phyloP scores from a whole-genome alignment of 2,329 filamentous ascomycete species.

The Colletotrichum theobromicola region DNA sequence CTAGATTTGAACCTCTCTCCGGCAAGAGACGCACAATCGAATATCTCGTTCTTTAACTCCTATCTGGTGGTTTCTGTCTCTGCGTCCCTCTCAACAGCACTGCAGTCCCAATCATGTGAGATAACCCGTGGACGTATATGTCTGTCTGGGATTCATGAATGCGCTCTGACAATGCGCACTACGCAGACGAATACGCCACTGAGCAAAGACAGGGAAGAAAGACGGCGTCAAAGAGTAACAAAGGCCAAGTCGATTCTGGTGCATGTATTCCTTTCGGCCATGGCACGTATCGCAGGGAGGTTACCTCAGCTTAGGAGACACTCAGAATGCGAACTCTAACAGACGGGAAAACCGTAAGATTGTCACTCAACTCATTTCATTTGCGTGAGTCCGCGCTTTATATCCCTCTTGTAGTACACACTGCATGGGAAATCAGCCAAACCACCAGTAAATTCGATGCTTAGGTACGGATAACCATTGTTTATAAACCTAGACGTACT shows the following conservation, averaged over 20 bases:
- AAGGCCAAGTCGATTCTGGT: background rate
- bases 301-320: background rate
- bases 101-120: accelerated
- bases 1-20: too few relatives aligned
- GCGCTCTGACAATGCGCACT: accelerated
- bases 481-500: background rate
- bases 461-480: too few relatives aligned
- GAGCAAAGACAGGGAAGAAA: background rate
- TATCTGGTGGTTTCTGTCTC: too few relatives aligned
- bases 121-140: background rate
- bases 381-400: background rate
- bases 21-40: too few relatives aligned
- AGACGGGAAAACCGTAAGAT: background rate
- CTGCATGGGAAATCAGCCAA: too few relatives aligned
- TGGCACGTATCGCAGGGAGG: background rate
- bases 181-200: background rate
- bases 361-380: background rate
- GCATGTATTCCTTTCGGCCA: background rate
- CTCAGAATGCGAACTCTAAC: background rate
- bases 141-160: background rate
- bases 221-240: background rate
- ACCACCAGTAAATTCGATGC: too few relatives aligned
- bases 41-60: too few relatives aligned
- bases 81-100: background rate
- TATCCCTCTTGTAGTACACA: too few relatives aligned